Conservation (phyloP, 2,329 filamentous ascomycete genomes). For the Sclerotiophoma versabilis region DNA sequence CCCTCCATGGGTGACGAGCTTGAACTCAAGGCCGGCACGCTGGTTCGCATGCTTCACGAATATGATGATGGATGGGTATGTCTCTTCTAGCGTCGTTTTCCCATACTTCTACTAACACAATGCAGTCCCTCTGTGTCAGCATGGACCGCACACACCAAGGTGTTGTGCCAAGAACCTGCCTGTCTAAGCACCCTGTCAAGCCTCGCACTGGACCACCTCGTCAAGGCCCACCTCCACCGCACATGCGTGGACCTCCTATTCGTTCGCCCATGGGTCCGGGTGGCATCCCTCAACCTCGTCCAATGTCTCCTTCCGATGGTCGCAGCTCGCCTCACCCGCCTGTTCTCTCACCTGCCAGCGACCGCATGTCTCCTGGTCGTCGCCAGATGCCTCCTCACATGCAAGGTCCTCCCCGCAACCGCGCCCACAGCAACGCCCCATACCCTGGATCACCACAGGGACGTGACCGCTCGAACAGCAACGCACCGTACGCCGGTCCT, state of each 20-base stretch:
- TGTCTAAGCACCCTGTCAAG: conserved; percentile 91
- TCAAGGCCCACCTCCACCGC: conserved; percentile 58
- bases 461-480: conserved; percentile 47
- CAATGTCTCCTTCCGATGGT: conserved; percentile 56
- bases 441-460: conserved; percentile 29
- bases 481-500: conserved; percentile 45
- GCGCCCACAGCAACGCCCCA: conserved; percentile 49
- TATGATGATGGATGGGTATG: conserved; percentile 98
- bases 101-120: conserved; percentile 27
- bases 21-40: conserved; percentile 77
- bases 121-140: conserved; percentile 83
- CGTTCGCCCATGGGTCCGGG: conserved; percentile 42
- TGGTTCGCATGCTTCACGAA: conserved; percentile 90
- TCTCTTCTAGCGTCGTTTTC: conserved; percentile 22
- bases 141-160: conserved; percentile 92
- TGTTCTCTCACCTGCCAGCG: conserved; percentile 51
- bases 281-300: conserved; percentile 43
- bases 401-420: conserved; percentile 34
- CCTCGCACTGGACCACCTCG: conserved; percentile 68
- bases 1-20: conserved; percentile 94
- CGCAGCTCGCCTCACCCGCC: conserved; percentile 55
- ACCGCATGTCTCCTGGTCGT: conserved; percentile 45
- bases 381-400: conserved; percentile 38
- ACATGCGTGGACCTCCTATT: conserved; percentile 42
- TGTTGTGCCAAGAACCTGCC: conserved; percentile 90